Evolutionary conservation across 1,284 basidiomycete genomes (phyloP).

Genomic region (Mycena citricolor): DNA sequence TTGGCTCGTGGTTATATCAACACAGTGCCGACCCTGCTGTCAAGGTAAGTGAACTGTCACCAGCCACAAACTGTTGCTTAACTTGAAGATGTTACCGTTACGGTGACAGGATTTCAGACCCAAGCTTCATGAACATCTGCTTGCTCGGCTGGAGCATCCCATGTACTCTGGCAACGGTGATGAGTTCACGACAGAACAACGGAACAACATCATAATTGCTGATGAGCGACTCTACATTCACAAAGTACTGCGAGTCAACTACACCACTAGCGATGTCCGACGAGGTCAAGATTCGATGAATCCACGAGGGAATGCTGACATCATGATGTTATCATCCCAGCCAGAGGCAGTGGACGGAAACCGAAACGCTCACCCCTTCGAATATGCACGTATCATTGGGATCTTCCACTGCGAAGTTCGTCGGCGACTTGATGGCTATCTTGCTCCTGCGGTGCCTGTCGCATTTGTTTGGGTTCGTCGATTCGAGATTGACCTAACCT

Average conservation of each 20-base stretch:
- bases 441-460: conserved; percentile 2
- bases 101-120: conserved; percentile 17
- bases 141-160: conserved; percentile 9
- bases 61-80: too few relatives aligned
- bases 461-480: conserved; percentile 29
- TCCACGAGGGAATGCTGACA: conserved; percentile 11
- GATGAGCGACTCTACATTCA: conserved; percentile 10
- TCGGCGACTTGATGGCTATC: too few relatives aligned
- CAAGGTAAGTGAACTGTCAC: conserved; percentile 23
- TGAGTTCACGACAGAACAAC: conserved; percentile 1
- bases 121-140: conserved; percentile 22
- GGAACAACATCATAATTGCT: not conserved
- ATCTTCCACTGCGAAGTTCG: conserved; percentile 14
- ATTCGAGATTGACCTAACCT: conserved; percentile 18
- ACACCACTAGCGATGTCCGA: conserved; percentile 29
- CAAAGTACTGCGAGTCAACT: conserved; percentile 23
- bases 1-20: conserved; percentile 13
- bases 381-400: conserved; percentile 21
- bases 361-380: conserved; percentile 17
- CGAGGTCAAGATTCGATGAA: conserved; percentile 26
- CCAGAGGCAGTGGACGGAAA: too few relatives aligned
- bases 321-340: conserved; percentile 20
- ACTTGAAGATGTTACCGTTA: not conserved
- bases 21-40: conserved; percentile 17
- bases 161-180: conserved; percentile 8